Percentiles rank a stretch among this genome's conserved stretches.
phyloP scores from a whole-genome alignment of 2,329 filamentous ascomycete genomes.

The Fusarium albidum region DNA sequence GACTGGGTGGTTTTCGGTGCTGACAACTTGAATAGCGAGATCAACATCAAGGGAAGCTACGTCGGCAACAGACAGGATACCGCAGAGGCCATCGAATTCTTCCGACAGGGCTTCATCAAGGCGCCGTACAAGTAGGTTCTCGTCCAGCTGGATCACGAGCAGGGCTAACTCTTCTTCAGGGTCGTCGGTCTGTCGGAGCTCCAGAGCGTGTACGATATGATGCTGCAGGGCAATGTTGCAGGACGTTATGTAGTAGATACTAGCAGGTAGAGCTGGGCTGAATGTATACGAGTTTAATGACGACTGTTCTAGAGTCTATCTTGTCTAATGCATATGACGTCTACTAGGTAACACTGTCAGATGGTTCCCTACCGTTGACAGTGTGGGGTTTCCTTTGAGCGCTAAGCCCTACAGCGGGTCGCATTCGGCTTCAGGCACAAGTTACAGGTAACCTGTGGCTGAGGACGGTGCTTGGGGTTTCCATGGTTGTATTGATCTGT shows the following conservation, averaged over 20 bases:
- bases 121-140: constrained; percentile 73
- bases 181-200: constrained; percentile 79
- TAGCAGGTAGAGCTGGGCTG: constrained; percentile 54
- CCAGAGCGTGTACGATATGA: constrained; percentile 76
- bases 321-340: no score
- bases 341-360: no score
- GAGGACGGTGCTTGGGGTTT: no score
- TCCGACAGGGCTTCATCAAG: constrained; percentile 79
- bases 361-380: no score
- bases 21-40: constrained; percentile 65
- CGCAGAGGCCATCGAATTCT: constrained; percentile 88
- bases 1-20: fast-evolving
- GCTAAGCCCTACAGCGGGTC: no score
- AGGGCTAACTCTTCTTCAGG: constrained; percentile 39
- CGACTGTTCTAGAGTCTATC: no score
- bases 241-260: constrained; percentile 80
- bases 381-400: no score
- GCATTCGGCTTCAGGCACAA: no score
- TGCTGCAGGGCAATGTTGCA: constrained; percentile 71
- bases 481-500: no score
- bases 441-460: no score
- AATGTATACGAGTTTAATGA: no score
- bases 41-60: constrained; percentile 88
- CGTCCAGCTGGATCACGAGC: fast-evolving
- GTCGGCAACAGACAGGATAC: constrained; percentile 89